These are phyloP conservation scores for Kodamaea arcana DNA, from an alignment of 1,139 yeast genomes.

Conservation along the genomic window DNA sequence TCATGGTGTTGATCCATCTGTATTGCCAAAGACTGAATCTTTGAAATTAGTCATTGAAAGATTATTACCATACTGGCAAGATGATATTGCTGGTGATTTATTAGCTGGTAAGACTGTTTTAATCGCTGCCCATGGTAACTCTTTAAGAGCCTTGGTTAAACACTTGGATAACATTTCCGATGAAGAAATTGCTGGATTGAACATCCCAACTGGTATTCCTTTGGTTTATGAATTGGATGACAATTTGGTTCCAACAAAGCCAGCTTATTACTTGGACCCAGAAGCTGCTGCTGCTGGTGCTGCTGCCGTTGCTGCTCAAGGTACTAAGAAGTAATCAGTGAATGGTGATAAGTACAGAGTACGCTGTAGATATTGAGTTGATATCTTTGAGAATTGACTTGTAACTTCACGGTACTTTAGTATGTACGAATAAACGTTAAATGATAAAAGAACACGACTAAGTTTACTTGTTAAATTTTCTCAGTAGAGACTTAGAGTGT, in stretches of 20 bases:
- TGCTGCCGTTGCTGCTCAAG: slow-evolving; percentile 98
- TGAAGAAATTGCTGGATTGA: slow-evolving; percentile 86
- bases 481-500: no score
- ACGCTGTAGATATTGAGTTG: no score
- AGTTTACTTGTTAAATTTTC: no score
- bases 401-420: no score
- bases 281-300: slow-evolving; percentile 99
- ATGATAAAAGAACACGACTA: no score
- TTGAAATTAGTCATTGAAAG: slow-evolving; percentile 94
- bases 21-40: slow-evolving; percentile 91
- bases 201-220: slow-evolving; percentile 99
- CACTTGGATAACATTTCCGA: slow-evolving; percentile 93
- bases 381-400: no score
- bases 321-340: slow-evolving; percentile 43
- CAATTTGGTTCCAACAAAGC: slow-evolving; percentile 83
- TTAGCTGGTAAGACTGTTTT: slow-evolving; percentile 85
- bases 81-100: slow-evolving; percentile 81
- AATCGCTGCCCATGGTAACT: slow-evolving; percentile 98
- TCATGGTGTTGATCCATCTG: slow-evolving; percentile 75
- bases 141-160: slow-evolving; percentile 94
- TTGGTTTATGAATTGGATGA: slow-evolving; percentile 94
- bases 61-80: slow-evolving; percentile 97
- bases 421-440: no score
- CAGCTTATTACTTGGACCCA: slow-evolving; percentile 95
- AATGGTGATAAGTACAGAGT: no score